These are phyloP conservation scores for Linum tenue DNA, from an alignment of 345 rosid genomes.

Conservation along the genomic window DNA sequence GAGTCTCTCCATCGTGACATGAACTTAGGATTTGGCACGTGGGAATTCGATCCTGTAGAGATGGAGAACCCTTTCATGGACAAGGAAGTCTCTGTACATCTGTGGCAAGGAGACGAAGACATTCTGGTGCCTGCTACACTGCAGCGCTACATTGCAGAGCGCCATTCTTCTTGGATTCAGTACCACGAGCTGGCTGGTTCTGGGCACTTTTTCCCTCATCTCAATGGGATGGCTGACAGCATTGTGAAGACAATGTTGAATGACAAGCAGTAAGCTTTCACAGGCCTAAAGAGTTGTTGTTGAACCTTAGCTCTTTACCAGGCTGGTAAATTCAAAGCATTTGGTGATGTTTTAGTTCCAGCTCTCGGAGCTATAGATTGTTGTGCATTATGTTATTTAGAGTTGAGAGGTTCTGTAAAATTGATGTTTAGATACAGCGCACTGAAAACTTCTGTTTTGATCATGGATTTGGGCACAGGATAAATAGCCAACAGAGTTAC, in stretches of 20 bases:
- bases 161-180: constrained; percentile 13
- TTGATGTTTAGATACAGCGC: no score
- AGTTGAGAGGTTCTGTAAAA: no score
- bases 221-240: constrained; percentile 2
- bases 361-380: no score
- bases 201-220: constrained; percentile 15
- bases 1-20: constrained; percentile 15
- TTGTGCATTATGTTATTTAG: no score
- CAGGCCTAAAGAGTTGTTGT: no score
- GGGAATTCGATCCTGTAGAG: constrained; percentile 25
- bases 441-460: no score
- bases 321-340: no score
- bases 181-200: constrained; percentile 19
- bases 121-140: constrained; percentile 8
- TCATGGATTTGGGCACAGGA: no score
- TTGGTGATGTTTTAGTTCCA: no score
- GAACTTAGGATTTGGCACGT: constrained; percentile 12
- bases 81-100: constrained; percentile 15
- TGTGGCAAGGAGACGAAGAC: constrained; percentile 27
- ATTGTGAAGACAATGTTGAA: constrained; percentile 10
- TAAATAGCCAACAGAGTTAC: no score
- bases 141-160: constrained; percentile 17
- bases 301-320: no score
- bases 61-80: constrained; percentile 16
- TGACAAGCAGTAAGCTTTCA: background rate